phyloP scores from a whole-genome alignment of 1,284 basidiomycete species.

The Microbotryum saponariae region DNA sequence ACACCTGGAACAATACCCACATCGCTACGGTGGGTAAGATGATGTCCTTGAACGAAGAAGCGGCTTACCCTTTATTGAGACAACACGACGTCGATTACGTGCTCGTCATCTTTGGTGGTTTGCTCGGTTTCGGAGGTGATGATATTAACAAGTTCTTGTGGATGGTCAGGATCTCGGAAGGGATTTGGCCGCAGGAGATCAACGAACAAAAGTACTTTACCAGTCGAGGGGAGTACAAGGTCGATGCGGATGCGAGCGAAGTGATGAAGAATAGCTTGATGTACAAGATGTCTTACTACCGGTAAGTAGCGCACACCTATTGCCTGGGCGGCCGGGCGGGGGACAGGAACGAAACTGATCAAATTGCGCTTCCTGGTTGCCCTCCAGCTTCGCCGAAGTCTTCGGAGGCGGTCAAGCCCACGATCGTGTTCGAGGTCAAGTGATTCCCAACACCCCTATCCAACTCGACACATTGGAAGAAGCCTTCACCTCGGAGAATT shows the following conservation, averaged over 20 bases:
- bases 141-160: conserved; percentile 98
- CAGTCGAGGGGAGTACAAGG: conserved; percentile 81
- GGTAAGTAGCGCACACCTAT: conserved; percentile 44
- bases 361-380: not conserved
- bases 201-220: conserved; percentile 93
- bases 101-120: conserved; percentile 92
- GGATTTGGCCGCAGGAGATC: conserved; percentile 98
- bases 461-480: conserved; percentile 88
- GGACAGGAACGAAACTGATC: not conserved
- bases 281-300: conserved; percentile 96
- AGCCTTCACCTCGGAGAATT: conserved; percentile 94
- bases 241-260: conserved; percentile 76
- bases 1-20: conserved; percentile 96
- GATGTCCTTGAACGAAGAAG: conserved; percentile 89
- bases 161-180: conserved; percentile 79
- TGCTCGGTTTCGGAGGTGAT: conserved; percentile 95
- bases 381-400: conserved; percentile 66
- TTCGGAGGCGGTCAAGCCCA: conserved; percentile 65
- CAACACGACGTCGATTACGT: conserved; percentile 99
- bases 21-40: conserved; percentile 96
- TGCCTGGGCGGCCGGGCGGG: not conserved
- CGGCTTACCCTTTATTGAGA: conserved; percentile 90
- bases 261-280: conserved; percentile 80
- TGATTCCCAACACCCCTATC: conserved; percentile 65
- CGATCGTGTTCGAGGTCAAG: conserved; percentile 78